Evolutionary conservation across 768 basidiomycete genomes (phyloP).

Genomic region (Amanita subjunquillea): DNA sequence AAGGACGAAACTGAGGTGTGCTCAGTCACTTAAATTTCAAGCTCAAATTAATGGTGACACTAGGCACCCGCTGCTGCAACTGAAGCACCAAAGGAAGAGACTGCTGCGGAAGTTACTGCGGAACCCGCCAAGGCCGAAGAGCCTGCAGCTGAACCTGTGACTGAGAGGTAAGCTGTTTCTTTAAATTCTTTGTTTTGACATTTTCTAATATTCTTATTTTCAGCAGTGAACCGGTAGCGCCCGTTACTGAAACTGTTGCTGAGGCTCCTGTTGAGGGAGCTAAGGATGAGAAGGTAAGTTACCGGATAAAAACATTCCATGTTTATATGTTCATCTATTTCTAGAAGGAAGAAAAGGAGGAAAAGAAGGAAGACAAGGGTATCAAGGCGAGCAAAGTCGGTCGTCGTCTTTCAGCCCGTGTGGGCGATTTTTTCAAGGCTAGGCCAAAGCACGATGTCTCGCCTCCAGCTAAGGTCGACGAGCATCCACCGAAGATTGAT

Average conservation of each 20-base stretch:
- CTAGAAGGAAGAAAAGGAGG: slow-evolving; percentile 23
- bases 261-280: slow-evolving; percentile 38
- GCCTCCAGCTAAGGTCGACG: slow-evolving; percentile 74
- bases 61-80: slow-evolving; percentile 20
- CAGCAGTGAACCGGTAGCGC: slow-evolving; percentile 31
- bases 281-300: slow-evolving; percentile 54
- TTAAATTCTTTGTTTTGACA: not conserved
- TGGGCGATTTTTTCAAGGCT: slow-evolving; percentile 75
- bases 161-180: slow-evolving; percentile 52
- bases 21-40: slow-evolving; percentile 7
- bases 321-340: not conserved
- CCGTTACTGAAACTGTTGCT: slow-evolving; percentile 29
- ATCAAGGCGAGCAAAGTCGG: slow-evolving; percentile 52
- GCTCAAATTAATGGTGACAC: not conserved
- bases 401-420: slow-evolving; percentile 78
- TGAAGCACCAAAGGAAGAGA: slow-evolving; percentile 29
- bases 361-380: slow-evolving; percentile 37
- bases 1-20: slow-evolving; percentile 56
- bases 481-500: slow-evolving; percentile 83
- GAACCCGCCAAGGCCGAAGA: slow-evolving; percentile 33
- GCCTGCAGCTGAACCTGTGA: slow-evolving; percentile 44
- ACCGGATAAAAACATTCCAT: not conserved
- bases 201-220: slow-evolving; percentile 16
- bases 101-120: slow-evolving; percentile 27
- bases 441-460: slow-evolving; percentile 57